Evolutionary conservation across 1,284 basidiomycete genomes (phyloP).

Genomic region (Malassezia yamatoensis): DNA sequence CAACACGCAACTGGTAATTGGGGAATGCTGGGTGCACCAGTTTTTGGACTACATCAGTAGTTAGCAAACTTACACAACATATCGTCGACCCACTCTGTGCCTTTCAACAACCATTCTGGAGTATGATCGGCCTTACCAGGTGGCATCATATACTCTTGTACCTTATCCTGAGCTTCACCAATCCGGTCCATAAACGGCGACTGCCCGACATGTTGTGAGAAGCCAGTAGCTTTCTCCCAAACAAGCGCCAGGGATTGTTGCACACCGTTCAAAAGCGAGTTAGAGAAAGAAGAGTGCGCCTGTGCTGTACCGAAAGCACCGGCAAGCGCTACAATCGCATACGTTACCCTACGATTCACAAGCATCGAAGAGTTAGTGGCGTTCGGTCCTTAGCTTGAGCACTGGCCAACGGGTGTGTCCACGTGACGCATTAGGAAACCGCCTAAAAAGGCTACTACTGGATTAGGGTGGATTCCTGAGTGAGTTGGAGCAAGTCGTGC

Average conservation of each 20-base stretch:
- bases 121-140: neutral
- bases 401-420: neutral
- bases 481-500: too few species aligned
- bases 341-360: neutral
- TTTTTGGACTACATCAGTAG: constrained; percentile 57
- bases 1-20: constrained; percentile 62
- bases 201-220: neutral
- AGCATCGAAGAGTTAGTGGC: neutral
- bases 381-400: neutral
- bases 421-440: neutral
- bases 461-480: too few species aligned
- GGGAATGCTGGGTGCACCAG: constrained; percentile 64
- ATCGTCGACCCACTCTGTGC: constrained; percentile 5
- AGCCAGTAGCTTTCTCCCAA: neutral
- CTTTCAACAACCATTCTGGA: constrained; percentile 3
- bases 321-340: neutral
- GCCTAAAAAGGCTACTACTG: too few species aligned
- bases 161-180: neutral
- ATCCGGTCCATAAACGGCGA: neutral
- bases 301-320: neutral
- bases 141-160: neutral
- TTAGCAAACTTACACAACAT: neutral
- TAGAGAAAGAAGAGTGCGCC: neutral
- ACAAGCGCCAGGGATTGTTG: neutral
- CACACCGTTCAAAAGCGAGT: neutral